These are phyloP conservation scores for Pythium scleroteichum DNA, from an alignment of 352 stramenopile species.

Conservation along the genomic window DNA sequence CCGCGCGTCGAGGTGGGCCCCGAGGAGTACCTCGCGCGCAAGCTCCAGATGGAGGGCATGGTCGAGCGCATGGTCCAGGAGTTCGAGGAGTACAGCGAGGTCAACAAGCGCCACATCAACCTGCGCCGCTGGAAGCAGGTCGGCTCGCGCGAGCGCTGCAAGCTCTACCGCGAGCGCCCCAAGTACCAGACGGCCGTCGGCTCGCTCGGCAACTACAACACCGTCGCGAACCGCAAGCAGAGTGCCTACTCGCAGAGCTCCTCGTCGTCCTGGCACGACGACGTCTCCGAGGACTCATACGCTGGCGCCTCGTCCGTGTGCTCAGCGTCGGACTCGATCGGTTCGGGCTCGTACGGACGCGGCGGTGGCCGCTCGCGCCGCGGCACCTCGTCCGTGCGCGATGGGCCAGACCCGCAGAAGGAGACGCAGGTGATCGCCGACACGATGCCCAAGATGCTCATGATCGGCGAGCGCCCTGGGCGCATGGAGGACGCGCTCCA, in stretches of 20 bases:
- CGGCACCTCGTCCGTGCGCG: conserved; percentile 11
- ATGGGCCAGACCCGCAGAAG: conserved; percentile 4
- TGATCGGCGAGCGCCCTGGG: conserved; percentile 34
- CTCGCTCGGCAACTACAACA: conserved; percentile 11
- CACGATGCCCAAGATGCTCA: conserved; percentile 21
- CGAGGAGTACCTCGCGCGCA: conserved; percentile 24
- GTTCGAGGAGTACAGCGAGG: conserved; percentile 30
- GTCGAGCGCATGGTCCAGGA: conserved; percentile 37
- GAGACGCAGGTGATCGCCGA: conserved; percentile 18
- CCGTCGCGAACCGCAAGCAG: background rate
- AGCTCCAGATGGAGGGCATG: conserved; percentile 29
- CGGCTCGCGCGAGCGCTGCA: conserved; percentile 22
- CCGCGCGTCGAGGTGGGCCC: conserved; percentile 23
- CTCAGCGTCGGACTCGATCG: conserved; percentile 3
- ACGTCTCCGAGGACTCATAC: conserved; percentile 21
- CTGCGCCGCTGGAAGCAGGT: conserved; percentile 29
- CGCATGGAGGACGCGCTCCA: conserved; percentile 52
- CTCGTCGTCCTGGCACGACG: conserved; percentile 2
- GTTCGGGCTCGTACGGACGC: background rate
- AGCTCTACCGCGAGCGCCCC: conserved; percentile 28
- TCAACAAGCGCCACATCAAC: conserved; percentile 29
- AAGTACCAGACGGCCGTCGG: conserved; percentile 24
- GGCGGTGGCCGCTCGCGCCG: conserved; percentile 2
- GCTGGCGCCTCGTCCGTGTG: conserved; percentile 2
- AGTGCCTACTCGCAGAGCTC: background rate